These are phyloP conservation scores for Lanzia echinophila DNA, from an alignment of 2,329 filamentous ascomycete genomes.

Conservation along the genomic window DNA sequence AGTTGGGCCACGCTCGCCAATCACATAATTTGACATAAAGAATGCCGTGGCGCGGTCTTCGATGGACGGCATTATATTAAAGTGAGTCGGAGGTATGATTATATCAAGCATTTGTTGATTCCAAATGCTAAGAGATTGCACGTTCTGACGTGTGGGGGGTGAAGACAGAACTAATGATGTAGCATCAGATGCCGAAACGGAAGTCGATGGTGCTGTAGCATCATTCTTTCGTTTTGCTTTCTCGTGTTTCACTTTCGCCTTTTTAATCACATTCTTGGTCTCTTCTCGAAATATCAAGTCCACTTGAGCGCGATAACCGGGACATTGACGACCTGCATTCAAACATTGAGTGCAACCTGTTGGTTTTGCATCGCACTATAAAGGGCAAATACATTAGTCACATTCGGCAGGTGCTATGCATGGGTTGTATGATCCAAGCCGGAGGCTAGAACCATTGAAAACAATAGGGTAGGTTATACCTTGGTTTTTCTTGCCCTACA, in stretches of 20 bases:
- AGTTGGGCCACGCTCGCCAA: slow-evolving; percentile 34
- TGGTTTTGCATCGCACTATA: slow-evolving; percentile 46
- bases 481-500: slow-evolving; percentile 51
- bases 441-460: not conserved
- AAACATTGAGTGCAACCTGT: slow-evolving; percentile 49
- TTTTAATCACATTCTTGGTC: slow-evolving; percentile 46
- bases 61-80: slow-evolving; percentile 26
- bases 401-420: not conserved
- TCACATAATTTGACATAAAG: slow-evolving; percentile 27
- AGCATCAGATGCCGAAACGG: not conserved
- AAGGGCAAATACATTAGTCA: not conserved
- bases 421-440: not conserved
- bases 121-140: not conserved
- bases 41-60: slow-evolving; percentile 24
- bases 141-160: not conserved
- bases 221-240: not conserved
- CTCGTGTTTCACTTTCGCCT: slow-evolving; percentile 33
- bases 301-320: slow-evolving; percentile 48
- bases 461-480: slow-evolving; percentile 28
- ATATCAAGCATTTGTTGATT: not conserved
- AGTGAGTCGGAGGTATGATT: slow-evolving; percentile 13
- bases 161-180: not conserved
- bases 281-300: slow-evolving; percentile 54
- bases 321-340: slow-evolving; percentile 45
- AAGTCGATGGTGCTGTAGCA: not conserved